These are phyloP conservation scores for Fremontodendron californicum DNA, from an alignment of 345 rosid genomes.

Conservation along the genomic window DNA sequence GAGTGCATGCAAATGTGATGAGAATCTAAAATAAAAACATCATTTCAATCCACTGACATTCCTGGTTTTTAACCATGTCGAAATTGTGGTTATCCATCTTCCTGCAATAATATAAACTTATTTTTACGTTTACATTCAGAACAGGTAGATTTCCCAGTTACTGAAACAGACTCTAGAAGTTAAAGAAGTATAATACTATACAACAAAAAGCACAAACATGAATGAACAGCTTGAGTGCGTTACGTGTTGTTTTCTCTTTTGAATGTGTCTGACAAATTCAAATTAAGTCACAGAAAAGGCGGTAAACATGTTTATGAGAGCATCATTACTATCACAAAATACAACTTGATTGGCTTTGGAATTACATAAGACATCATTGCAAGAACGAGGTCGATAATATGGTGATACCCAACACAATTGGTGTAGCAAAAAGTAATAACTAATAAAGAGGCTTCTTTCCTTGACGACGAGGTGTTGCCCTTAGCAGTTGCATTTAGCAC, in stretches of 20 bases:
- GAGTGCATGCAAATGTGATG: not conserved
- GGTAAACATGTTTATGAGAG: not conserved
- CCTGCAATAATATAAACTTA: not conserved
- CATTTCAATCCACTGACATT: not conserved
- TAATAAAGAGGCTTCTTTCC: not conserved
- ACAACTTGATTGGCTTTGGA: not conserved
- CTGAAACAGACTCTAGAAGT: not conserved
- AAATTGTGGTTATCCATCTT: not conserved
- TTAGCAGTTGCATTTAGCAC: not conserved
- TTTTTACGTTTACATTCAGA: not conserved
- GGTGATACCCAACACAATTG: not conserved
- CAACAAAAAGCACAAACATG: not conserved
- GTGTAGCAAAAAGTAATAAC: not conserved
- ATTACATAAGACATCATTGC: not conserved
- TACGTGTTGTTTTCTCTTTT: not conserved
- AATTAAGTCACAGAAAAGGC: not conserved
- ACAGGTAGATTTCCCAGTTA: not conserved
- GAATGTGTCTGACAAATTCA: not conserved
- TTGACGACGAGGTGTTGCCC: not conserved
- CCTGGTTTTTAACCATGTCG: not conserved
- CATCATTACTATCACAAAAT: not conserved
- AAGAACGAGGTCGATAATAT: not conserved
- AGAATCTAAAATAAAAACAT: not conserved
- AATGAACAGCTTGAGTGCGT: not conserved
- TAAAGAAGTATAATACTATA: not conserved